Evolutionary conservation across 1,139 yeast genomes (phyloP), one percentile per base, ranked within the genome.

Genomic region (Suhomyces bribrorum): DNA sequence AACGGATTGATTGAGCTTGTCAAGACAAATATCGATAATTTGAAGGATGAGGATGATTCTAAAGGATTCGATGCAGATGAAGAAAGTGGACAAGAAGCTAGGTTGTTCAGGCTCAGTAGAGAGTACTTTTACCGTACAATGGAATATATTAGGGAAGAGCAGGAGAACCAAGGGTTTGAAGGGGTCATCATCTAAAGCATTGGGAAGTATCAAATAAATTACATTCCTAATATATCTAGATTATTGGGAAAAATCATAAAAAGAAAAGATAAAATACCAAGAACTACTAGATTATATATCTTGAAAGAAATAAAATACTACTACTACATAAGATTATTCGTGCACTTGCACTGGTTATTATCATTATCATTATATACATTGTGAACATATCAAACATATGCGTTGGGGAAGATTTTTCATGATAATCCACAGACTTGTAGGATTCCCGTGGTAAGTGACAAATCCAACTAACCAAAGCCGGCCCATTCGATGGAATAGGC

Each of bases 1-100:
- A 88, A 86, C 54, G 95, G 97, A 6, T 68, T 92, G 46, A 84
- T 92, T 44, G 96, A 88, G 50, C 71, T 92, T 50, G 86, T 90
- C 41, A 80, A 79, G 51, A 83, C 88, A 20, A 90, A 87, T 54
- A 65, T 90, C 43, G 81, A 79, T 29, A 77, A 81, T 33, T 62
- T 83, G 47, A 57, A 54, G 29, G 66, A 62, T 26, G 67, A 63
- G 24, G 48, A 40, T 20, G 32, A 24, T 29, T 25, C 44, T 2
- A 34, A 34, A 6, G 41, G 40, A 12, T 67, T 66, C 29, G 52
- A 57, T 39, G 45, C 41, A 7, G 43, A 36, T 8, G 50, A 37
- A 7, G 54, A 48, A 5, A 65, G 59, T 15, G 62, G 59, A 29
- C 64, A 59, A 31, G 75, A 69, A 46, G 62, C 65, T 28, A 62